phyloP scores from a whole-genome alignment of 2,329 filamentous ascomycete species.

The Monilinia vaccinii-corymbosi region DNA sequence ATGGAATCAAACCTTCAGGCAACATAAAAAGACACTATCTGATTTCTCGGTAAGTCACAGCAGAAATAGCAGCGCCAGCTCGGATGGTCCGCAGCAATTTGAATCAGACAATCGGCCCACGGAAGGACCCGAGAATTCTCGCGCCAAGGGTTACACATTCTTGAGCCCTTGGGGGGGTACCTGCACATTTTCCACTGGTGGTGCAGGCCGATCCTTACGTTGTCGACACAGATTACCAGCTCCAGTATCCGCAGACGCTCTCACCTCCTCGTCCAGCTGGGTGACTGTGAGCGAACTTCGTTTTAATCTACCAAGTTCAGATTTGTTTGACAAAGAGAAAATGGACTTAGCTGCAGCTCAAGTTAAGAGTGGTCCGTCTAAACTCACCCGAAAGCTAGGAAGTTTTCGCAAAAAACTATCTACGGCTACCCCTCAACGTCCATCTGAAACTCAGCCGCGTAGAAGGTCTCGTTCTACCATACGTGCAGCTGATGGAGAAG shows the following conservation, averaged over 20 bases:
- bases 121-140: constrained; percentile 12
- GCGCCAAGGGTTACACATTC: constrained; percentile 60
- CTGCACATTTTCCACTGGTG: constrained; percentile 77
- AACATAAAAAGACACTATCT: constrained; percentile 23
- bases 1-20: constrained; percentile 21
- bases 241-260: constrained; percentile 24
- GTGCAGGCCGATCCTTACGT: constrained; percentile 63
- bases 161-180: constrained; percentile 76
- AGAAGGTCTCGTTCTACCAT: constrained; percentile 19
- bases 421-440: constrained; percentile 21
- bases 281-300: constrained; percentile 66
- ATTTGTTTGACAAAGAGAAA: constrained; percentile 33
- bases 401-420: constrained; percentile 5
- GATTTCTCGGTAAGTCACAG: constrained; percentile 16
- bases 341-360: constrained; percentile 5
- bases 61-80: constrained; percentile 16
- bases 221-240: constrained; percentile 63
- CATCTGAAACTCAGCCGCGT: constrained; percentile 16
- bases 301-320: constrained; percentile 69
- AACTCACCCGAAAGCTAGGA: constrained; percentile 14
- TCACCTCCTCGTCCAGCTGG: constrained; percentile 10
- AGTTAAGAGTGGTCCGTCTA: constrained; percentile 3
- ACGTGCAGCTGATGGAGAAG: constrained; percentile 20
- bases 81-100: constrained; percentile 1
- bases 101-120: background rate